Conservation (phyloP, 305 asterid genomes). For the Galium porrigens region DNA sequence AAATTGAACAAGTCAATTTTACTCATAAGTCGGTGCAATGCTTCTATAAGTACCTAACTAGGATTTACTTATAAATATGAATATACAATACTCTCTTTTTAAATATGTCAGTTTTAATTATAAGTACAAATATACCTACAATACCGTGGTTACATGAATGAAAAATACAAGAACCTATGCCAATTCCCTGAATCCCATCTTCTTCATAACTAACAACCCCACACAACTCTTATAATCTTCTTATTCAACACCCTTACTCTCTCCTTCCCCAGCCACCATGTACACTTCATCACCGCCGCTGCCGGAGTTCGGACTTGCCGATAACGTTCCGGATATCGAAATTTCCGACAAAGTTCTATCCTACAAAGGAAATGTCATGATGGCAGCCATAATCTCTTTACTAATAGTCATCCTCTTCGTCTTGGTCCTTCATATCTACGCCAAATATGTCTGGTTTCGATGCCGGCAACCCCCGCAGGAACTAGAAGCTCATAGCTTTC, state of each 20-base stretch:
- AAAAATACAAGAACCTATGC: background rate
- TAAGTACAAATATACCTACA: background rate
- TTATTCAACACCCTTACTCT: background rate
- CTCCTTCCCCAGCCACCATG: background rate
- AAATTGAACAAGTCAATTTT: no score
- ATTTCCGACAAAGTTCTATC: conserved; percentile 18
- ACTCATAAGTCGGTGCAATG: no score
- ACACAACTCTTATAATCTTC: background rate
- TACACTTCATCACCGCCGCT: background rate
- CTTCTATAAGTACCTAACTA: no score
- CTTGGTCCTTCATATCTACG: conserved; percentile 32
- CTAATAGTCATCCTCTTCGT: conserved; percentile 33
- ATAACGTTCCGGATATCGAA: background rate
- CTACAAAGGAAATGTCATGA: conserved; percentile 26
- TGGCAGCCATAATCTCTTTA: conserved; percentile 33
- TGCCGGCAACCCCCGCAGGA: conserved; percentile 15
- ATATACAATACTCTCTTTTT: no score
- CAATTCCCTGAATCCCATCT: background rate
- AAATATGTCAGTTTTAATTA: no score
- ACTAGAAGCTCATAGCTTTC: background rate
- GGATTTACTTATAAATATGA: no score
- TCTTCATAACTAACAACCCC: background rate
- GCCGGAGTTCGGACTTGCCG: background rate
- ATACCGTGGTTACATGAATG: background rate
- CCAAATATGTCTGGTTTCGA: conserved; percentile 31